These are phyloP conservation scores for Amanita polypyramis DNA, from an alignment of 768 basidiomycete species.

Conservation along the genomic window DNA sequence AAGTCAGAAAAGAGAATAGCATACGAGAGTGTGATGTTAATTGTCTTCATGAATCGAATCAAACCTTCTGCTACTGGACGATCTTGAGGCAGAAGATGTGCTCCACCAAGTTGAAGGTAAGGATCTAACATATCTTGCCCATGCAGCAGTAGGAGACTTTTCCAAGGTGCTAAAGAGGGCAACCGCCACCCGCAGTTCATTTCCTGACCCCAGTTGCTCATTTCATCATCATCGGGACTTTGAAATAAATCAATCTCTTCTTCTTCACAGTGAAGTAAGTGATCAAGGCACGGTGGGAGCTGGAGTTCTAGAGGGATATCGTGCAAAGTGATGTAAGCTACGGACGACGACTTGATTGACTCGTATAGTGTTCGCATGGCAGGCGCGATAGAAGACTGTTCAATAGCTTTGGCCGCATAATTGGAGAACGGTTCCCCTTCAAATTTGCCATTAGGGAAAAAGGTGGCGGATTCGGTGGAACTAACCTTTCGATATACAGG, in stretches of 20 bases:
- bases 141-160: conserved; percentile 74
- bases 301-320: conserved; percentile 78
- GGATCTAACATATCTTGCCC: conserved; percentile 45
- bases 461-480: neutral
- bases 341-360: conserved; percentile 61
- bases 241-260: conserved; percentile 40
- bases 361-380: conserved; percentile 78
- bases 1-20: conserved; percentile 15
- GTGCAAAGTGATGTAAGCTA: conserved; percentile 72
- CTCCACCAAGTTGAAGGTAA: conserved; percentile 46
- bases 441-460: conserved; percentile 8
- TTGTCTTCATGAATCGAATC: conserved; percentile 64
- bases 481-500: conserved; percentile 53
- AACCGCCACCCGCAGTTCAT: conserved; percentile 66
- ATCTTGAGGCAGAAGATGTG: conserved; percentile 55
- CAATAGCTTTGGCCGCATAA: conserved; percentile 49
- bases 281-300: conserved; percentile 72
- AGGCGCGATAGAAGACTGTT: conserved; percentile 59
- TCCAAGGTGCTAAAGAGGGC: conserved; percentile 80
- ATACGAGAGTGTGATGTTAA: conserved; percentile 67
- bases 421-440: conserved; percentile 50
- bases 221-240: conserved; percentile 40
- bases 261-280: conserved; percentile 56
- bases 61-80: conserved; percentile 59
- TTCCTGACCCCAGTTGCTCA: conserved; percentile 53